These are phyloP conservation scores for Solanum paucissectum DNA, from an alignment of 257 asterid genomes.

Conservation along the genomic window DNA sequence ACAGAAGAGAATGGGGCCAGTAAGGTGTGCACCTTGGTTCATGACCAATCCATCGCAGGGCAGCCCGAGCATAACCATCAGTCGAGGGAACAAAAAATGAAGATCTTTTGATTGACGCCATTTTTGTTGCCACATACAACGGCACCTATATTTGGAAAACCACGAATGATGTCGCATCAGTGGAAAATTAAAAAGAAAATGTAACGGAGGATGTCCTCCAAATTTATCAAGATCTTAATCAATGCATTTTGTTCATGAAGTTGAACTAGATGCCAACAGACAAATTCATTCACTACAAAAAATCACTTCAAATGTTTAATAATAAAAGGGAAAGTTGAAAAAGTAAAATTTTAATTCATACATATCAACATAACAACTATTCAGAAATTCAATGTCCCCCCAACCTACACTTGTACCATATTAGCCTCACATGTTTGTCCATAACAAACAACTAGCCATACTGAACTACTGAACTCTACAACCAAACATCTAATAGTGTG, in stretches of 20 bases:
- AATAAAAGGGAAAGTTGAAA: background rate
- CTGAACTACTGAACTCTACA: background rate
- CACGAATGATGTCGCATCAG: background rate
- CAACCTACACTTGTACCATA: background rate
- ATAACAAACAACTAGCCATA: background rate
- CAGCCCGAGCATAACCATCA: conserved; percentile 79
- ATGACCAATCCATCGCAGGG: conserved; percentile 70
- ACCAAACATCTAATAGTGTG: background rate
- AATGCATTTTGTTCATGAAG: background rate
- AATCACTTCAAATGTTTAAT: background rate
- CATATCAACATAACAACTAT: background rate
- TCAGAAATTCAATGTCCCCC: background rate
- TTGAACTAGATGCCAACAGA: background rate
- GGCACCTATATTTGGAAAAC: conserved; percentile 50
- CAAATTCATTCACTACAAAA: background rate
- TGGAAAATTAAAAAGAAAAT: background rate
- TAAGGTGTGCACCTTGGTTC: conserved; percentile 96
- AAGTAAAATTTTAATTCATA: background rate
- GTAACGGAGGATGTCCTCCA: background rate
- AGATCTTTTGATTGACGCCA: conserved; percentile 87
- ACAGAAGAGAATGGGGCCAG: conserved; percentile 88
- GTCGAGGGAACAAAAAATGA: conserved; percentile 92
- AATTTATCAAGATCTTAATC: background rate
- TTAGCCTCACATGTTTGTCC: background rate
- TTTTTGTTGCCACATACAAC: conserved; percentile 84